A percentile compares a stretch with the other conserved stretches of the same genome.
Conservation (phyloP, 257 asterid genomes). For the Prunella vulgaris region DNA sequence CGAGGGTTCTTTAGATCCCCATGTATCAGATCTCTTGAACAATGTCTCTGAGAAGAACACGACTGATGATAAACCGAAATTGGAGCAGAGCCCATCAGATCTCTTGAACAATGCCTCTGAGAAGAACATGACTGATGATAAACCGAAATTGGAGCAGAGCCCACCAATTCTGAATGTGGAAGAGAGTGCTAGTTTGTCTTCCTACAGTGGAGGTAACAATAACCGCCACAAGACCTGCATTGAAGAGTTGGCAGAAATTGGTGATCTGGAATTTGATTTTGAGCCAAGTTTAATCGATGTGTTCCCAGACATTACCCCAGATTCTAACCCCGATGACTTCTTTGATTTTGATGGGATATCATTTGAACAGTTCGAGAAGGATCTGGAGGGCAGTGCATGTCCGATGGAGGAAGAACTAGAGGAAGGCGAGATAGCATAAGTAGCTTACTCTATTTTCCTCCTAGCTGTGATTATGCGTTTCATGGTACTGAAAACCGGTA, state of each 20-base stretch:
- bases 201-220: constrained; percentile 7
- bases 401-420: constrained; percentile 57
- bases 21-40: constrained; percentile 43
- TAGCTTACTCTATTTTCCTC: not conserved
- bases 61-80: constrained; percentile 13
- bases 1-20: constrained; percentile 35
- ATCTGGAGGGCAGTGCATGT: constrained; percentile 15
- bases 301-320: constrained; percentile 30
- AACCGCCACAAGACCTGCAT: constrained; percentile 15
- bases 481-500: not conserved
- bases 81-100: constrained; percentile 32
- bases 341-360: constrained; percentile 39
- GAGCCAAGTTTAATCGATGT: constrained; percentile 34
- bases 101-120: constrained; percentile 28
- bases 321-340: constrained; percentile 27
- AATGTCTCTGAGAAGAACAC: constrained; percentile 8
- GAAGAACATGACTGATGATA: constrained; percentile 15
- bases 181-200: constrained; percentile 12
- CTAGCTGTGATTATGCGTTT: no score
- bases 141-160: constrained; percentile 6
- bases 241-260: constrained; percentile 36
- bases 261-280: constrained; percentile 41
- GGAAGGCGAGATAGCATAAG: constrained; percentile 74
- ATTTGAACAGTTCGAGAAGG: constrained; percentile 5
- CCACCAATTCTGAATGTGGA: constrained; percentile 14